Percentiles rank a stretch among this genome's conserved stretches.
phyloP scores from a whole-genome alignment of 2,329 filamentous ascomycete genomes.

The Colletotrichum trifolii region DNA sequence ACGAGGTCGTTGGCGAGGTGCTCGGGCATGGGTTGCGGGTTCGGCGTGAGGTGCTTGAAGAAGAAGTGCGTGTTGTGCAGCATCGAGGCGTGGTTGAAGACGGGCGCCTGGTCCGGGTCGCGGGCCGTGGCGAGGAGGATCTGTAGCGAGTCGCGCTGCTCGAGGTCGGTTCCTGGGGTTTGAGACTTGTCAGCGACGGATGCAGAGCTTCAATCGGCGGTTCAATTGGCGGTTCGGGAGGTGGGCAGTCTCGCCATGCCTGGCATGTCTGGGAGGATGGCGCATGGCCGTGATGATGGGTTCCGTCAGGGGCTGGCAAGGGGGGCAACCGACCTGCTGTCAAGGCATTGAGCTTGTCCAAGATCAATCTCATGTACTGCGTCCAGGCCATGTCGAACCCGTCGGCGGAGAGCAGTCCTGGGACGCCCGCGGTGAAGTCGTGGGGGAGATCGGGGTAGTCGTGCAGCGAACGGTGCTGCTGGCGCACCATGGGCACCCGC shows the following conservation, averaged over 20 bases:
- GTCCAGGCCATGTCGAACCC: constrained; percentile 84
- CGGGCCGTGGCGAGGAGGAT: constrained; percentile 82
- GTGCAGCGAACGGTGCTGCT: constrained; percentile 54
- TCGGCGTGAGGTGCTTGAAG: constrained; percentile 67
- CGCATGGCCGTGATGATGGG: not conserved
- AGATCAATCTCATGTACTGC: constrained; percentile 80
- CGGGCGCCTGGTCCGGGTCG: constrained; percentile 78
- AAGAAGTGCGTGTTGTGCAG: constrained; percentile 91
- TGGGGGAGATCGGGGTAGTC: constrained; percentile 58
- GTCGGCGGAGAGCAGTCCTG: constrained; percentile 75
- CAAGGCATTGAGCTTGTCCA: constrained; percentile 80
- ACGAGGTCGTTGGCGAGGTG: constrained; percentile 70
- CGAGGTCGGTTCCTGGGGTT: constrained; percentile 70
- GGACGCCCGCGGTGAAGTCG: constrained; percentile 65
- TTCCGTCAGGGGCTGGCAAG: not conserved
- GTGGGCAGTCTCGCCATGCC: not conserved
- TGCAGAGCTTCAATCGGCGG: not conserved
- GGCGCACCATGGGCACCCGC: constrained; percentile 43
- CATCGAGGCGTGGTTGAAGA: constrained; percentile 98
- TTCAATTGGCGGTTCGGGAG: not conserved
- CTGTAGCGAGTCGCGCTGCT: constrained; percentile 70
- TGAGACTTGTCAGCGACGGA: constrained; percentile 6
- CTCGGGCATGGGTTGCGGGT: constrained; percentile 63
- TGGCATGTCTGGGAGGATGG: not conserved
- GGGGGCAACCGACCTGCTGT: constrained; percentile 70